These are phyloP conservation scores for Paecilomyces niveus DNA, from an alignment of 2,329 filamentous ascomycete species.

Conservation along the genomic window DNA sequence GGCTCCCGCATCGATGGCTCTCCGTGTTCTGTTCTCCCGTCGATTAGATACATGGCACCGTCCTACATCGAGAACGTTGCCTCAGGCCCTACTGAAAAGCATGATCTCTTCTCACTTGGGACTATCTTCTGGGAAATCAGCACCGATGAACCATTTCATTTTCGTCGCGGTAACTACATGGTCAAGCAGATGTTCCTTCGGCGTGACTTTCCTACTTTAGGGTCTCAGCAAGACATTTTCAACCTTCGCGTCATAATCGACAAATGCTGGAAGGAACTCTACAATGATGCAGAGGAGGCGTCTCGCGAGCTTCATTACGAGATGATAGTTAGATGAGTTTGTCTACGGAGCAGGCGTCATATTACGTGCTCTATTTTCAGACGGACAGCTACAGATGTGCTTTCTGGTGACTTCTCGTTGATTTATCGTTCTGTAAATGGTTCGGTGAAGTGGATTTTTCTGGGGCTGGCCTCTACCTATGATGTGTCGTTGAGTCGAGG, in stretches of 20 bases:
- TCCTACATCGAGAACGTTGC: not conserved
- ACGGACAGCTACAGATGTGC: too few species aligned
- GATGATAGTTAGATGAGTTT: not conserved
- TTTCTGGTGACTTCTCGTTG: too few species aligned
- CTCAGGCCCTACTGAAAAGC: not conserved
- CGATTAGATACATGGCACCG: slow-evolving; percentile 1
- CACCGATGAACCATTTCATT: not conserved
- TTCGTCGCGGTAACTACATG: not conserved
- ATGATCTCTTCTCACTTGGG: slow-evolving; percentile 4
- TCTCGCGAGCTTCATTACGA: not conserved
- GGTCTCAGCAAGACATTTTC: not conserved
- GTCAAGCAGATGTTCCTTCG: not conserved
- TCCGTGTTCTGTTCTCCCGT: not conserved
- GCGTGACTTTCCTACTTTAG: not conserved
- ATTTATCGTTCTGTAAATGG: too few species aligned
- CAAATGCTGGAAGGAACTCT: not conserved
- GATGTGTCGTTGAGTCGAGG: too few species aligned
- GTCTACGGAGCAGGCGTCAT: too few species aligned
- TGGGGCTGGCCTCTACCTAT: too few species aligned
- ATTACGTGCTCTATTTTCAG: too few species aligned
- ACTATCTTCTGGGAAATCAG: slow-evolving; percentile 5
- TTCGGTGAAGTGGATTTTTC: too few species aligned
- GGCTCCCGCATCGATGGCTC: slow-evolving; percentile 6
- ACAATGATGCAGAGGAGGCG: not conserved
- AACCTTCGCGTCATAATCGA: not conserved